Evolutionary conservation across 2,329 filamentous ascomycete genomes (phyloP).

Genomic region (Gremmenia infestans): DNA sequence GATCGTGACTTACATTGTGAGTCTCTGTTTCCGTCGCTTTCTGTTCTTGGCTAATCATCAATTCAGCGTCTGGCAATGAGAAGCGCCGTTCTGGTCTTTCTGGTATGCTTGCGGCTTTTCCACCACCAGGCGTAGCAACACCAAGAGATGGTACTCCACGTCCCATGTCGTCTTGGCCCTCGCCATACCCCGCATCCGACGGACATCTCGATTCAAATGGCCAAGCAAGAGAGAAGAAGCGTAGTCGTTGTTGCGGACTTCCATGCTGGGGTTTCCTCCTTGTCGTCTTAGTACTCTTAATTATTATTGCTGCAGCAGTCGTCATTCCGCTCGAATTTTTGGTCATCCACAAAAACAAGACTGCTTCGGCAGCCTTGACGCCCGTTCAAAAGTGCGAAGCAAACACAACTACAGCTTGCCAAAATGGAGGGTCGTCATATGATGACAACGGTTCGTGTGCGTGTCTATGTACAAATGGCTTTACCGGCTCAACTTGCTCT

Average conservation of each 20-base stretch:
- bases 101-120: slow-evolving; percentile 62
- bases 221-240: slow-evolving; percentile 27
- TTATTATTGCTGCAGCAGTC: slow-evolving; percentile 74
- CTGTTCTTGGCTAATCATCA: slow-evolving; percentile 5
- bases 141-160: slow-evolving; percentile 35
- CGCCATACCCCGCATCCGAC: slow-evolving; percentile 16
- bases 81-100: slow-evolving; percentile 37
- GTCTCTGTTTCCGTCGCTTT: slow-evolving; percentile 1
- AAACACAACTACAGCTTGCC: slow-evolving; percentile 54
- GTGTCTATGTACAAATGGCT: slow-evolving; percentile 86
- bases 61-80: slow-evolving; percentile 11
- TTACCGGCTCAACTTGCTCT: slow-evolving; percentile 61
- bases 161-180: slow-evolving; percentile 32
- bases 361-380: slow-evolving; percentile 6
- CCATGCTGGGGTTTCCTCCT: slow-evolving; percentile 74
- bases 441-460: slow-evolving; percentile 65
- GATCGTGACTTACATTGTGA: slow-evolving; percentile 26
- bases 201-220: not conserved
- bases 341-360: slow-evolving; percentile 49
- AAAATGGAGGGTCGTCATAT: slow-evolving; percentile 75
- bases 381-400: slow-evolving; percentile 46
- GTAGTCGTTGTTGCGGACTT: slow-evolving; percentile 72
- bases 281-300: slow-evolving; percentile 57
- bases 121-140: slow-evolving; percentile 51
- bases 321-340: slow-evolving; percentile 68